phyloP scores from a whole-genome alignment of 495 filamentous ascomycete species.

The Bacidia gigantensis region DNA sequence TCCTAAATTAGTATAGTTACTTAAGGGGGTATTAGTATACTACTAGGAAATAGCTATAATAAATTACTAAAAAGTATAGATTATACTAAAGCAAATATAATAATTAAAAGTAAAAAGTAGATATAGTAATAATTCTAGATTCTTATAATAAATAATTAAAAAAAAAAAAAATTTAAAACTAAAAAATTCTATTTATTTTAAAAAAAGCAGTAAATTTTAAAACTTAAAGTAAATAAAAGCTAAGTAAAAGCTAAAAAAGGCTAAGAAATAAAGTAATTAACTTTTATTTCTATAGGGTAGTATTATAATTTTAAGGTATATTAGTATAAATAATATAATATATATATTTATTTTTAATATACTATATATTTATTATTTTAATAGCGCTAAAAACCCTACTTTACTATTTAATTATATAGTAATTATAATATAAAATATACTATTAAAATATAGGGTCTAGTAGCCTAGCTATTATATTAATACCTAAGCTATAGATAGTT shows the following conservation, averaged over 20 bases:
- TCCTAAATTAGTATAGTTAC: neutral
- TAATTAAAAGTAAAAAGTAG: neutral
- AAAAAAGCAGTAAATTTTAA: too few relatives aligned
- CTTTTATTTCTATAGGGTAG: neutral
- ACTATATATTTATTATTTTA: neutral
- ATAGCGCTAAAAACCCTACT: neutral
- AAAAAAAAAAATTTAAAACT: neutral
- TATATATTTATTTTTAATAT: neutral
- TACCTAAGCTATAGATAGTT: neutral
- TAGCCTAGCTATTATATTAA: neutral
- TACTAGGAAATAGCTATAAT: neutral
- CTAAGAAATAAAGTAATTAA: neutral
- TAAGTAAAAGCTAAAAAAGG: neutral
- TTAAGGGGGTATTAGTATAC: neutral
- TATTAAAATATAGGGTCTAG: neutral
- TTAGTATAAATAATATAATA: neutral
- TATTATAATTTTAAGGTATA: too few relatives aligned
- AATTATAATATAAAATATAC: neutral
- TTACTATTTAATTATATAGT: neutral
- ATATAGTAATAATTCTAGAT: constrained; percentile 1
- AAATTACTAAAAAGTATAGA: neutral
- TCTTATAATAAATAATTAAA: neutral
- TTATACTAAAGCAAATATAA: constrained; percentile 5
- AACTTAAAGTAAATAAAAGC: constrained; percentile 3
- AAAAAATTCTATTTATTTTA: neutral